These are phyloP conservation scores for Pythium sp. DNA, from an alignment of 352 stramenopile species.

Conservation along the genomic window DNA sequence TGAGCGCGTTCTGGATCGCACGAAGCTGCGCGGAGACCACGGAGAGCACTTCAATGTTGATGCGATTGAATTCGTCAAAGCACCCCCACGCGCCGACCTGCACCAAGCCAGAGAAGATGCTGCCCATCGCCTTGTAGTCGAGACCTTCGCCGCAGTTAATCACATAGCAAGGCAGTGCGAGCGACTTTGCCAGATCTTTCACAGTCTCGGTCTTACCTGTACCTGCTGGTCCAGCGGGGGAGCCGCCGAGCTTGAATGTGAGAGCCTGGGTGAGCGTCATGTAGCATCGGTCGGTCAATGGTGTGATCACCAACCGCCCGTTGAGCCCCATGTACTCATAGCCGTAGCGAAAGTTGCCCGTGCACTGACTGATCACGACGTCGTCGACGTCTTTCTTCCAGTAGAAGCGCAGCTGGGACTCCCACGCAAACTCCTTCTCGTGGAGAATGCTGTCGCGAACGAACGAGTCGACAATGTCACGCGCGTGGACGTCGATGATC, in stretches of 20 bases:
- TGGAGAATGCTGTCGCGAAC: constrained; percentile 88
- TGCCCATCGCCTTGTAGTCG: constrained; percentile 92
- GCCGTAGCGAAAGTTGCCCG: constrained; percentile 89
- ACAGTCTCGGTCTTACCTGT: constrained; percentile 94
- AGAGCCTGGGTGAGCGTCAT: constrained; percentile 93
- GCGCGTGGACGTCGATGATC: constrained; percentile 90
- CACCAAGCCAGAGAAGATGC: constrained; percentile 87
- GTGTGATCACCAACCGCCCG: constrained; percentile 90
- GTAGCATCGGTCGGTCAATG: constrained; percentile 92
- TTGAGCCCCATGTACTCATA: constrained; percentile 95
- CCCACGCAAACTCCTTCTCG: constrained; percentile 90
- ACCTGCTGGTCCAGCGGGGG: constrained; percentile 85
- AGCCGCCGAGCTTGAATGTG: constrained; percentile 91
- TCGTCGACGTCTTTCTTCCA: constrained; percentile 90
- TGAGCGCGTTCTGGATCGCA: constrained; percentile 92
- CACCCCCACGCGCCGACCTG: constrained; percentile 87
- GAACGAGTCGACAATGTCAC: constrained; percentile 90
- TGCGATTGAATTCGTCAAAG: constrained; percentile 88
- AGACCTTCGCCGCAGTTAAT: constrained; percentile 91
- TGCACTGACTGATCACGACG: constrained; percentile 90
- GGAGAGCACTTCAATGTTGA: constrained; percentile 86
- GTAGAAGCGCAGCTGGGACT: constrained; percentile 89
- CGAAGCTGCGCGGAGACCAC: constrained; percentile 87
- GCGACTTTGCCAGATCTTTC: constrained; percentile 91
- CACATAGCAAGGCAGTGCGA: constrained; percentile 91